phyloP scores from a whole-genome alignment of 495 filamentous ascomycete genomes.

The Penicillium coffeae region DNA sequence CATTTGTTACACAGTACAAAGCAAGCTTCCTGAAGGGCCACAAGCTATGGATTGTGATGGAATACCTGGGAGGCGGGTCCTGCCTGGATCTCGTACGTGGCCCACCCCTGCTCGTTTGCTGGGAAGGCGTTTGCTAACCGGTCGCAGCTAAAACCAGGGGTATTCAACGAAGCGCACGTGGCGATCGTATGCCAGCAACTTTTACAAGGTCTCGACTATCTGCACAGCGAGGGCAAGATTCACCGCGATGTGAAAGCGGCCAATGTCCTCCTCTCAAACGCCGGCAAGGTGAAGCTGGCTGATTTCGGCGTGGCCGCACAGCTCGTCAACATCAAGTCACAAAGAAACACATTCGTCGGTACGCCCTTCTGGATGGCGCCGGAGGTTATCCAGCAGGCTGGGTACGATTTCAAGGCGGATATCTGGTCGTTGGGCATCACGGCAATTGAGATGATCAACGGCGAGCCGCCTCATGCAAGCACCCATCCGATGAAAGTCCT shows the following conservation, averaged over 20 bases:
- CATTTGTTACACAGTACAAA: slow-evolving; percentile 93
- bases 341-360: slow-evolving; percentile 97
- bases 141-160: slow-evolving; percentile 79
- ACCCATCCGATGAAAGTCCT: slow-evolving; percentile 98
- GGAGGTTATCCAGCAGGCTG: slow-evolving; percentile 94
- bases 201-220: slow-evolving; percentile 84
- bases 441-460: slow-evolving; percentile 87
- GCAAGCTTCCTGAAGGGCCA: slow-evolving; percentile 90
- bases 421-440: slow-evolving; percentile 98
- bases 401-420: slow-evolving; percentile 96
- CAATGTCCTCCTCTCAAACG: slow-evolving; percentile 80
- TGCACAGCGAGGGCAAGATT: slow-evolving; percentile 93
- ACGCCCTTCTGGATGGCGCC: slow-evolving; percentile 99
- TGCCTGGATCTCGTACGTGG: slow-evolving; percentile 77
- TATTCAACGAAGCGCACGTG: slow-evolving; percentile 85
- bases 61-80: slow-evolving; percentile 89
- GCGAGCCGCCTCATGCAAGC: slow-evolving; percentile 87
- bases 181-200: slow-evolving; percentile 93
- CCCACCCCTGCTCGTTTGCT: slow-evolving; percentile 1
- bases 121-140: slow-evolving; percentile 18
- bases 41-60: slow-evolving; percentile 99
- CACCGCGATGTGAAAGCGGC: slow-evolving; percentile 97
- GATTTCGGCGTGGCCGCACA: slow-evolving; percentile 98
- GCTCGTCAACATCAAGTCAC: slow-evolving; percentile 94
- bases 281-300: slow-evolving; percentile 92